Percentiles rank a stretch among this genome's conserved stretches.
These are phyloP conservation scores for Sechiopsis laciniata DNA, from an alignment of 306 rosid species.

Conservation along the genomic window DNA sequence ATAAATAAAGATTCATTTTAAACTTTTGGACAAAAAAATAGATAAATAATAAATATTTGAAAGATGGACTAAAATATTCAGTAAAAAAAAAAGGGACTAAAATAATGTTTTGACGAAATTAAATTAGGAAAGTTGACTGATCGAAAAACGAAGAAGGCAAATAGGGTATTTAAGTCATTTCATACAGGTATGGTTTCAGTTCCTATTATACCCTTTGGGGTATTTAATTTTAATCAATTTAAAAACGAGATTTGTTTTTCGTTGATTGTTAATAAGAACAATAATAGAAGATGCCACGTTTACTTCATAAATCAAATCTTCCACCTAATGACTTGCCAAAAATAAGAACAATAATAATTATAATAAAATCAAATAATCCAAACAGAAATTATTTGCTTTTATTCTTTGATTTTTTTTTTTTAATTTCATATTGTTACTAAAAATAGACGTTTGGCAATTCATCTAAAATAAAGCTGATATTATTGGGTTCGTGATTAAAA, in stretches of 20 bases:
- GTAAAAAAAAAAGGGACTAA: too few relatives aligned
- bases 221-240: not conserved
- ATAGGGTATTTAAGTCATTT: constrained; percentile 14
- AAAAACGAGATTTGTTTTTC: not conserved
- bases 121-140: too few relatives aligned
- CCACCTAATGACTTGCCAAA: not conserved
- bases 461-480: not conserved
- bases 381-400: not conserved
- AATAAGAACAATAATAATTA: not conserved
- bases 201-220: not conserved
- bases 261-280: not conserved
- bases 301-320: not conserved
- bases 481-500: not conserved
- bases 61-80: too few relatives aligned
- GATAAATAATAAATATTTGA: too few relatives aligned
- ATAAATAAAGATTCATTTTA: too few relatives aligned
- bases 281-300: not conserved
- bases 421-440: too few relatives aligned
- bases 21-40: too few relatives aligned
- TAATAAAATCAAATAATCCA: not conserved
- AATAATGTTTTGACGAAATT: too few relatives aligned
- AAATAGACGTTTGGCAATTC: not conserved
- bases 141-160: too few relatives aligned
- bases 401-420: too few relatives aligned
- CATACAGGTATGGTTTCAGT: not conserved